Conservation (phyloP, 352 stramenopile species). For the Thalassiosira hispida region DNA sequence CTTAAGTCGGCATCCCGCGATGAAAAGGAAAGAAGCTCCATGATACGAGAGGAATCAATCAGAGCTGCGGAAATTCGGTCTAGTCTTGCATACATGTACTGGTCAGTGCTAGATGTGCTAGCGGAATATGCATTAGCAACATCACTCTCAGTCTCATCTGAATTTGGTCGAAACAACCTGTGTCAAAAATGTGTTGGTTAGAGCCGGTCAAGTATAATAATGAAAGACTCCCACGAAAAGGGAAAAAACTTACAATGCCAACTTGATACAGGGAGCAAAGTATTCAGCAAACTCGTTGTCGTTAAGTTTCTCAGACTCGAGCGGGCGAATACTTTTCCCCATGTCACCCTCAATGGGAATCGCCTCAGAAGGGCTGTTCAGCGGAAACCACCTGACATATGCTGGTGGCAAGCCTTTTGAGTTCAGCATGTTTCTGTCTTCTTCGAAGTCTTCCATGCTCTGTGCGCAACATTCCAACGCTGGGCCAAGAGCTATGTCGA, state of each 20-base stretch:
- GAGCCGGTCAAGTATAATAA: not conserved
- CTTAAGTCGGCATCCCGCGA: conserved; percentile 72
- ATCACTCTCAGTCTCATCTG: conserved; percentile 28
- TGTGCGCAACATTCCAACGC: conserved; percentile 76
- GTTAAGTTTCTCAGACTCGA: conserved; percentile 75
- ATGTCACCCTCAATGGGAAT: conserved; percentile 79
- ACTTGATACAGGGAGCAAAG: conserved; percentile 81
- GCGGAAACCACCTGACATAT: conserved; percentile 83
- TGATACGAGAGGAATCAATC: conserved; percentile 78
- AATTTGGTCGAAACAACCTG: conserved; percentile 58
- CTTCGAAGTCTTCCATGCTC: conserved; percentile 66
- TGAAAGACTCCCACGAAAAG: conserved; percentile 5
- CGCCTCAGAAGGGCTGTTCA: conserved; percentile 72
- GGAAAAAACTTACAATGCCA: conserved; percentile 55
- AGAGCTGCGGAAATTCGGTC: conserved; percentile 72
- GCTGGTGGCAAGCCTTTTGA: conserved; percentile 40
- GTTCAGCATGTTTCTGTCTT: conserved; percentile 38
- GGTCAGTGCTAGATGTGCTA: conserved; percentile 42
- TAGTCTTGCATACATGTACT: conserved; percentile 77
- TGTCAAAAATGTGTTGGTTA: conserved; percentile 27
- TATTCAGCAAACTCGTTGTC: conserved; percentile 81
- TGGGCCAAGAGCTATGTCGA: conserved; percentile 76
- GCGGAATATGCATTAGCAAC: conserved; percentile 6
- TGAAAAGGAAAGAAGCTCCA: conserved; percentile 77
- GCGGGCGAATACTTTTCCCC: conserved; percentile 60